phyloP scores from a whole-genome alignment of 1,284 basidiomycete genomes.

The Rugosomyces carneus region DNA sequence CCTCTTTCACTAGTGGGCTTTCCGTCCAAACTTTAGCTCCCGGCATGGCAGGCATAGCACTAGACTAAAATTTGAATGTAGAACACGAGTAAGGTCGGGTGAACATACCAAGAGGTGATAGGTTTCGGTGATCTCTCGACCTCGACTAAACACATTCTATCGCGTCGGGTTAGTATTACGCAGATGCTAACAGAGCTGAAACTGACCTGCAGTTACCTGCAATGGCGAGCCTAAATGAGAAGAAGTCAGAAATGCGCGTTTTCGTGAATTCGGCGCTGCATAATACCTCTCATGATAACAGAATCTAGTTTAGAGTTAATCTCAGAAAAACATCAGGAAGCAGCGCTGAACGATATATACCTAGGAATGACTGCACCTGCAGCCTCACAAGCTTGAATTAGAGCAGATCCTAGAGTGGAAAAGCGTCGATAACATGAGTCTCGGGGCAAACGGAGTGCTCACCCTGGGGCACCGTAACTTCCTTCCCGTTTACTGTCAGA shows the following conservation, averaged over 20 bases:
- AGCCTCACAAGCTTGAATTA: slow-evolving; percentile 95
- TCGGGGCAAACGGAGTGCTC: slow-evolving; percentile 17
- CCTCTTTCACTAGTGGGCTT: slow-evolving; percentile 92
- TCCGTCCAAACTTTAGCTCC: slow-evolving; percentile 96
- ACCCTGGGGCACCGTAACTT: slow-evolving; percentile 92
- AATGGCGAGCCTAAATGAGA: slow-evolving; percentile 64
- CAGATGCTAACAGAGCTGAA: not conserved
- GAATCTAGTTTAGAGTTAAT: slow-evolving; percentile 51
- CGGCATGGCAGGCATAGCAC: slow-evolving; percentile 98
- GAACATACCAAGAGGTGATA: slow-evolving; percentile 71
- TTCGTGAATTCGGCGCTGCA: not conserved
- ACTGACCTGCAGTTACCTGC: slow-evolving; percentile 92
- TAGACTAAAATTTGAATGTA: slow-evolving; percentile 24
- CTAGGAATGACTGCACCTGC: slow-evolving; percentile 75
- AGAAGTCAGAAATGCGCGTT: not conserved
- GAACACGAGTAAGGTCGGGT: not conserved
- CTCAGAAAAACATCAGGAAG: slow-evolving; percentile 9
- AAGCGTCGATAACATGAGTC: slow-evolving; percentile 12
- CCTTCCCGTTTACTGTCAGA: slow-evolving; percentile 87
- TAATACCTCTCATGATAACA: slow-evolving; percentile 86
- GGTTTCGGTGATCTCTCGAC: slow-evolving; percentile 95
- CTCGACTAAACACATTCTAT: slow-evolving; percentile 94
- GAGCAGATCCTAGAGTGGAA: slow-evolving; percentile 63
- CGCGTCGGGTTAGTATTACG: slow-evolving; percentile 11
- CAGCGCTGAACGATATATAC: slow-evolving; percentile 33